A percentile compares a stretch with the other conserved stretches of the same genome.
phyloP scores from a whole-genome alignment of 2,329 filamentous ascomycete genomes.

The Fusarium sp. region DNA sequence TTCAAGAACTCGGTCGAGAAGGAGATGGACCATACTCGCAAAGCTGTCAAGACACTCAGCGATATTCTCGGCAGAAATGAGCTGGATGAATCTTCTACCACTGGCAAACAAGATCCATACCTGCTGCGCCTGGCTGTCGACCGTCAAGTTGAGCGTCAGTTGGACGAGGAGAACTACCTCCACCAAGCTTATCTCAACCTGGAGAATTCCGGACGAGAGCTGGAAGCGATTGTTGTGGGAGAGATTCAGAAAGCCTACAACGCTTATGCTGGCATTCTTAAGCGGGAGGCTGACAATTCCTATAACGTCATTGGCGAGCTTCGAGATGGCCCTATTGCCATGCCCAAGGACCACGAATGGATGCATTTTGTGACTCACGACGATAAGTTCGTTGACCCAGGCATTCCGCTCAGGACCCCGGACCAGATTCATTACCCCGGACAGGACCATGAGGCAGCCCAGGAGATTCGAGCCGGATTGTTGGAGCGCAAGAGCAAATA shows the following conservation, averaged over 20 bases:
- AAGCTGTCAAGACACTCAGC: slow-evolving; percentile 80
- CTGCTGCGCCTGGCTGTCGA: slow-evolving; percentile 87
- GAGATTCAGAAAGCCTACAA: slow-evolving; percentile 99
- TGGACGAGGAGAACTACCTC: slow-evolving; percentile 97
- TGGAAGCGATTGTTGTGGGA: slow-evolving; percentile 94
- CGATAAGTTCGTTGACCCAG: slow-evolving; percentile 86
- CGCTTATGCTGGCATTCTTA: slow-evolving; percentile 88
- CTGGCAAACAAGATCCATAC: slow-evolving; percentile 91
- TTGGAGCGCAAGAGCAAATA: slow-evolving; percentile 99
- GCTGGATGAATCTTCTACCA: slow-evolving; percentile 73
- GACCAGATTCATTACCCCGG: slow-evolving; percentile 92
- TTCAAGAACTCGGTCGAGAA: slow-evolving; percentile 98
- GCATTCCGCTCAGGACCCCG: slow-evolving; percentile 76
- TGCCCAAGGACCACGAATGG: slow-evolving; percentile 96
- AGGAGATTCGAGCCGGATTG: slow-evolving; percentile 88
- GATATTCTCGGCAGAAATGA: slow-evolving; percentile 83
- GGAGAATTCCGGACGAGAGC: slow-evolving; percentile 90
- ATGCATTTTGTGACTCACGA: slow-evolving; percentile 80
- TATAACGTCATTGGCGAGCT: slow-evolving; percentile 82
- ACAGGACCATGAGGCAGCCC: slow-evolving; percentile 79
- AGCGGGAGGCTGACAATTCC: slow-evolving; percentile 85
- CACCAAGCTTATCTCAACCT: slow-evolving; percentile 96
- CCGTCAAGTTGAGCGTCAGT: slow-evolving; percentile 87
- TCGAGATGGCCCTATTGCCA: slow-evolving; percentile 83
- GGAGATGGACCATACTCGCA: slow-evolving; percentile 86